phyloP scores from a whole-genome alignment of 2,329 filamentous ascomycete genomes.

The Pochonia chlamydosporia region DNA sequence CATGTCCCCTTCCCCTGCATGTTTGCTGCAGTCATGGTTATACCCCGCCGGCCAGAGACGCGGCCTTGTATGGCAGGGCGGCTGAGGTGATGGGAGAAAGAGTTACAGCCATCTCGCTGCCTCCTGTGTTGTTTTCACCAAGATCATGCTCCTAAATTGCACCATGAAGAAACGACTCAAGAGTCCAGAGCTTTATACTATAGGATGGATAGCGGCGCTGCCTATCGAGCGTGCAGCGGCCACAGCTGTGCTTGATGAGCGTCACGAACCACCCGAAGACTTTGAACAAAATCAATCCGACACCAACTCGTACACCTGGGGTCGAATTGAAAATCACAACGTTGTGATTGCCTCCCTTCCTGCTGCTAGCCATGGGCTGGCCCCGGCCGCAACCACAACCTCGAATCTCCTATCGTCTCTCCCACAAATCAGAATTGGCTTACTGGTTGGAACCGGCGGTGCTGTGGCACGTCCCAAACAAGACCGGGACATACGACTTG shows the following conservation, averaged over 20 bases:
- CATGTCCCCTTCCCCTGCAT: no score
- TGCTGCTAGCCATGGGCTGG: constrained; percentile 12
- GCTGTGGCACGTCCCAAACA: constrained; percentile 6
- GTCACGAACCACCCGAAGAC: constrained; percentile 7
- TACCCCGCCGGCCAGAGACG: no score
- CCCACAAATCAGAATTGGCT: constrained; percentile 10
- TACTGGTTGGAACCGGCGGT: constrained; percentile 36
- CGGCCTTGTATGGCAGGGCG: no score
- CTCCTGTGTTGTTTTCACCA: no score
- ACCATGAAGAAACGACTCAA: no score
- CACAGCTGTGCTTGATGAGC: constrained; percentile 18
- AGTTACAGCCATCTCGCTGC: no score
- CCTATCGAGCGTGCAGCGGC: constrained; percentile 10
- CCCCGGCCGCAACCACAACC: constrained; percentile 10
- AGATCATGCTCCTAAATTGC: no score
- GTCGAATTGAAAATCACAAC: constrained; percentile 18
- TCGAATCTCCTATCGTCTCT: constrained; percentile 11
- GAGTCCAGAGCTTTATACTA: constrained; percentile 10
- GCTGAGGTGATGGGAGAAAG: no score
- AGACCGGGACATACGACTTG: constrained; percentile 18
- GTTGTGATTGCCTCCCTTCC: constrained; percentile 20
- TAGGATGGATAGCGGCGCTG: constrained; percentile 20
- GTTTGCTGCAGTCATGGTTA: no score
- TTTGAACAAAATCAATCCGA: constrained; percentile 13
- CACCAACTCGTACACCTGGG: constrained; percentile 20